A percentile compares a stretch with the other conserved stretches of the same genome.
These are phyloP conservation scores for Colletotrichum cereale DNA, from an alignment of 2,329 filamentous ascomycete species.

Conservation along the genomic window DNA sequence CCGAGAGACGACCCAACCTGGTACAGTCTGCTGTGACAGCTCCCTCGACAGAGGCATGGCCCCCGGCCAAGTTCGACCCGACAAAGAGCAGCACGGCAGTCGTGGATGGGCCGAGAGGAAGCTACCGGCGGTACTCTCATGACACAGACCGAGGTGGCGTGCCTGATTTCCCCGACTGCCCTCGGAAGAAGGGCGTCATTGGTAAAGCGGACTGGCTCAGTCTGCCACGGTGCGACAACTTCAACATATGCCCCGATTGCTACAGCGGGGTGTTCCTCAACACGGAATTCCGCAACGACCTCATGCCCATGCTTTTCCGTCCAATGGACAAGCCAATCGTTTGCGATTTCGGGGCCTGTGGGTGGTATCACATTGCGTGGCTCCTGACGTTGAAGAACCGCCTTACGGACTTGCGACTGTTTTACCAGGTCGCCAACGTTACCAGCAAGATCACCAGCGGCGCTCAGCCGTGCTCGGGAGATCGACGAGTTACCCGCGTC, in stretches of 20 bases:
- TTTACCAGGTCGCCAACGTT: slow-evolving; percentile 77
- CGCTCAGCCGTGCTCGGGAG: slow-evolving; percentile 70
- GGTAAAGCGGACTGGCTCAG: slow-evolving; percentile 86
- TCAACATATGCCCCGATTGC: slow-evolving; percentile 88
- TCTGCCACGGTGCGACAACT: slow-evolving; percentile 75
- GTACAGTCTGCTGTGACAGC: slow-evolving; percentile 7
- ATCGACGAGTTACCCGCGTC: slow-evolving; percentile 65
- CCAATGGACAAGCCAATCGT: slow-evolving; percentile 69
- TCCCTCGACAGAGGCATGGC: slow-evolving; percentile 52
- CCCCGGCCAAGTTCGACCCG: slow-evolving; percentile 60
- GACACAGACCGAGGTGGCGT: slow-evolving; percentile 59
- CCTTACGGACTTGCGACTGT: slow-evolving; percentile 73
- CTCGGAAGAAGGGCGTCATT: slow-evolving; percentile 70
- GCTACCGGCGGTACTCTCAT: slow-evolving; percentile 68
- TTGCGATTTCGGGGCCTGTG: slow-evolving; percentile 82
- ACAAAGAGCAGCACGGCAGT: slow-evolving; percentile 49
- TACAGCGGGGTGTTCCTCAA: slow-evolving; percentile 76
- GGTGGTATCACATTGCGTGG: slow-evolving; percentile 90
- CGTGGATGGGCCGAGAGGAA: slow-evolving; percentile 56
- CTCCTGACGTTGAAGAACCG: slow-evolving; percentile 80
- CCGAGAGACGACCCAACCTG: slow-evolving; percentile 34
- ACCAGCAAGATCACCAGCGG: slow-evolving; percentile 55
- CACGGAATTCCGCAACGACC: slow-evolving; percentile 76
- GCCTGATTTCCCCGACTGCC: slow-evolving; percentile 74
- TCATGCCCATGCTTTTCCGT: slow-evolving; percentile 71